Percentiles rank a stretch among this genome's conserved stretches.
These are phyloP conservation scores for Sporothrix pallida DNA, from an alignment of 2,329 filamentous ascomycete species.

Conservation along the genomic window DNA sequence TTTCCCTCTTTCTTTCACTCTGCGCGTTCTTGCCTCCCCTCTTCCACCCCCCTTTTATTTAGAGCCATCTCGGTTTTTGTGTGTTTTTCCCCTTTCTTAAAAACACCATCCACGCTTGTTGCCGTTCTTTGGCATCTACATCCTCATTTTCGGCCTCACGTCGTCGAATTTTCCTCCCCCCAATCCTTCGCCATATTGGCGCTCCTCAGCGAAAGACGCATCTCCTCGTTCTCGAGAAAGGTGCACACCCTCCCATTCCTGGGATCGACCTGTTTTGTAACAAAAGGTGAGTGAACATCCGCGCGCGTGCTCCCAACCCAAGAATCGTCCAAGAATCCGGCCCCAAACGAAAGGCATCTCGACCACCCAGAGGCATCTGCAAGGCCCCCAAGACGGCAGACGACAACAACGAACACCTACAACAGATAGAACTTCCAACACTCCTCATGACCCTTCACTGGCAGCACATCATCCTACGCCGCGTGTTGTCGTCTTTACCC, in stretches of 20 bases:
- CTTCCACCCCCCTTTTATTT: conserved; percentile 12
- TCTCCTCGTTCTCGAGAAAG: not conserved
- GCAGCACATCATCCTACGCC: not conserved
- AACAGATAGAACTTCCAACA: not conserved
- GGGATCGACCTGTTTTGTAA: conserved; percentile 10
- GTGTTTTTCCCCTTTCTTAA: conserved; percentile 12
- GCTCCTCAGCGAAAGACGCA: conserved; percentile 18
- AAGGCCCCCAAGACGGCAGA: not conserved
- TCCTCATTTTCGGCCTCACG: not conserved
- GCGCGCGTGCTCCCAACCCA: not conserved
- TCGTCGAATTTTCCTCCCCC: not conserved
- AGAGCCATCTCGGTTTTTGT: not conserved
- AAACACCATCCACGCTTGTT: not conserved
- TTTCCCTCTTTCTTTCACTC: conserved; percentile 17
- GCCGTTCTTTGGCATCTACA: conserved; percentile 16
- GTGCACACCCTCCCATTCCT: conserved; percentile 1
- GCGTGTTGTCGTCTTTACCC: not conserved
- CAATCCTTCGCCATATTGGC: conserved; percentile 22
- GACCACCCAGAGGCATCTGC: not conserved
- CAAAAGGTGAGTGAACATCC: conserved; percentile 24
- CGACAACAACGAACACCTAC: not conserved
- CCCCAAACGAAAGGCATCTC: conserved; percentile 1
- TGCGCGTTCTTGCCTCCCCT: conserved; percentile 6
- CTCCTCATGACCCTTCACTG: not conserved
- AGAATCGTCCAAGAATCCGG: not conserved